Base-by-base conservation (phyloP, 2,329 filamentous ascomycete genomes). In the Macrophomina phaseolina region DNA sequence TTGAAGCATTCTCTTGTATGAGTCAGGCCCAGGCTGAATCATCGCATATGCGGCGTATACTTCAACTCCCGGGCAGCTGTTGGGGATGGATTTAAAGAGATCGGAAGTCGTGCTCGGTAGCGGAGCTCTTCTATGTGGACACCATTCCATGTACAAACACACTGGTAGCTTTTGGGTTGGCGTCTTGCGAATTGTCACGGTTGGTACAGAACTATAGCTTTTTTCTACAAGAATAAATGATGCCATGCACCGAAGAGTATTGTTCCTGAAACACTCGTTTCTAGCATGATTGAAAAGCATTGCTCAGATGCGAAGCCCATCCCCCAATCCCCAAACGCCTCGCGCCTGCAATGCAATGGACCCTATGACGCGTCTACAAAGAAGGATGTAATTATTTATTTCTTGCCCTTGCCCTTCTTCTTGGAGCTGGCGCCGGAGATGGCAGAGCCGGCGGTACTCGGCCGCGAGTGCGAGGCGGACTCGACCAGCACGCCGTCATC, bases 401-500 rank as follows among this genome's bases (percentile, higher is more conserved):
- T 87, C 84, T 89, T 90, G 65, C 82, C 84, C 82, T 88, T 90
- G 83, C 88, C 90, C 82, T 86, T 88, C 81, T 87, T 84, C 71
- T 78, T 78, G 34, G 64, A 56, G 48, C 46, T 64, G 8, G 46
- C 36, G 3, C 42, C 45, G 16, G 58, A 62, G 6, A 62, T 48
- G 12, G 16, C 30, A 28, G 58, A 62, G 45, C 58, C 58, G 42
- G 58, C 58, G 58, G 58, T 62, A 45, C 58, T 62, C 8, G 58
- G 58, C 34, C 58, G 38, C 14, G 46, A 49, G 45, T 51, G 42
- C 23, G 56, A 61, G 28, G 56, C 84, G n/a, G 80, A 80, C 73
- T 95, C 91, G 58, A 97, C 92, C 69, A 96, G 81, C 30, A 97
- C 91, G 18, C 88, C 87, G 75, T 94, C 91, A 68, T 93, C 91